Base-by-base conservation (phyloP, 1,139 yeast species). In the Taphrina populina region DNA sequence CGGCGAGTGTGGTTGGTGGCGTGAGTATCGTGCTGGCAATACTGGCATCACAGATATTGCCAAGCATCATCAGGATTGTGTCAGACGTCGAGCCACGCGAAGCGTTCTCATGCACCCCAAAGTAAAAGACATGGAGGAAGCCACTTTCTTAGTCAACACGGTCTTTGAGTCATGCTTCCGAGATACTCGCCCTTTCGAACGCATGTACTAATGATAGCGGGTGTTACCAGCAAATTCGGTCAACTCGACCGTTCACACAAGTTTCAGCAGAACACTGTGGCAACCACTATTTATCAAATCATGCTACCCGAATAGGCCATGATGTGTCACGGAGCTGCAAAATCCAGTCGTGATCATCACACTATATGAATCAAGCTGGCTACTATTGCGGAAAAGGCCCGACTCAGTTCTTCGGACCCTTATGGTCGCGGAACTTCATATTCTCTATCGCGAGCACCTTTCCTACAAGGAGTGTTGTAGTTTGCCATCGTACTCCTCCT, bases 181-280 rank as follows among this genome's bases (percentile, higher is more conserved):
- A 65, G 98, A 92, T 67, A 92, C 98, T 1, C 76, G 99, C 64
- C 98, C 98, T 0, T 92, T 88, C 70, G 98, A 92, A 65, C 82
- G 88, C 65, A 88, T 53, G 41, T 52, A 39, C 45, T 52, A 35
- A 26, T n/a, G n/a, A n/a, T n/a, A n/a, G n/a, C n/a, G n/a, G n/a
- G n/a, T n/a, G n/a, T n/a, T n/a, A n/a, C n/a, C n/a, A n/a, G n/a
- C n/a, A n/a, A n/a, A n/a, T n/a, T n/a, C n/a, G n/a, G n/a, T n/a
- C n/a, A n/a, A n/a, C n/a, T n/a, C n/a, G n/a, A n/a, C n/a, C n/a
- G n/a, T n/a, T n/a, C n/a, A n/a, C n/a, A n/a, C n/a, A n/a, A n/a
- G n/a, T n/a, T n/a, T n/a, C n/a, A n/a, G n/a, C n/a, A n/a, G n/a
- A n/a, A n/a, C n/a, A n/a, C n/a, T n/a, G n/a, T n/a, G n/a, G n/a